Evolutionary conservation across 2,329 filamentous ascomycete species (phyloP), one percentile per base, ranked within the genome.

Genomic region (Epichloe hybrida): DNA sequence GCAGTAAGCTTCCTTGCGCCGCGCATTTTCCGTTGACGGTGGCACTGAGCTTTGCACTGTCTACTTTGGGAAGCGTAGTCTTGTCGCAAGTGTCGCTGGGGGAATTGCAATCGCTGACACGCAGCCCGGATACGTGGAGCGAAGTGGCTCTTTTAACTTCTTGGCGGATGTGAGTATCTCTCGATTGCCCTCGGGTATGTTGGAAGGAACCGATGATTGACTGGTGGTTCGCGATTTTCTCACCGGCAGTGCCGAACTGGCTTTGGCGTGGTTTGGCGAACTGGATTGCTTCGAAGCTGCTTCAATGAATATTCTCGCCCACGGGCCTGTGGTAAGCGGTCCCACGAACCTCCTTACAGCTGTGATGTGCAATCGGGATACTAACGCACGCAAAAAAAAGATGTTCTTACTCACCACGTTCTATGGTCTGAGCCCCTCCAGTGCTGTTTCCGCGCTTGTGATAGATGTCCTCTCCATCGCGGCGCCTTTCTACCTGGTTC

Each of bases 351-450:
- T 35, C 12, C 23, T 6, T 41, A 13, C 17, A 31, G 27, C 4
- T 27, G 23, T 21, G 2, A 15, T 31, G n/a, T 44, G 23, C 12
- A 15, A n/a, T 7, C 15, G 7, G 42, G 3, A 27, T 11, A 27
- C 48, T 49, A 37, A 49, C 20, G 39, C 34, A 20, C 46, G 27
- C 27, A 31, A 31, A 31, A 23, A 23, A 15, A 49, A 83, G 79
- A 79, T 85, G 55, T 86, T 86, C 62, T 80, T 96, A 42, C 73
- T 95, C 31, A 74, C 75, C 34, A 81, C 81, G 48, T 95, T 94
- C 71, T 95, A 94, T 75, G 68, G 73, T 36, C 75, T 94, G 57
- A 76, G 77, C 27, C 71, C 77, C 27, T 66, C 71, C 49, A 83
- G 84, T 0, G 74, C 83, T 20, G 60, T 81, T 34, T 70, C 77